Conservation (phyloP, 2,329 filamentous ascomycete genomes). For the Penicillium polonicum region DNA sequence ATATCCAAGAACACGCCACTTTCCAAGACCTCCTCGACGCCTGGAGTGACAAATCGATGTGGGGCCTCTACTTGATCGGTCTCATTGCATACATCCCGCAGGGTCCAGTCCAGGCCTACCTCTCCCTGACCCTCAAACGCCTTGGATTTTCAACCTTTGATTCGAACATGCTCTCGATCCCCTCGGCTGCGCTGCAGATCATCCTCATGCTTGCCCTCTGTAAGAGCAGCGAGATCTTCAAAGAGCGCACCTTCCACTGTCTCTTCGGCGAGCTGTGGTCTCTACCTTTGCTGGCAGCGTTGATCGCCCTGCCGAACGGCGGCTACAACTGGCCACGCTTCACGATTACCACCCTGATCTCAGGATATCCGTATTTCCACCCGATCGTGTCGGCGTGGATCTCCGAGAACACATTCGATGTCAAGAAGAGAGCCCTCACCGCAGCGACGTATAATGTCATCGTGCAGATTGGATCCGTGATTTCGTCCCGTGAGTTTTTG, state of each 20-base stretch:
- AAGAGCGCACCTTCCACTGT: conserved; percentile 54
- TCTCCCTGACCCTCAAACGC: conserved; percentile 58
- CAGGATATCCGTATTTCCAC: background rate
- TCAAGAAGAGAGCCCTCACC: background rate
- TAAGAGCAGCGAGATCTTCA: conserved; percentile 52
- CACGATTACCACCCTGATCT: background rate
- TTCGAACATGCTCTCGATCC: conserved; percentile 63
- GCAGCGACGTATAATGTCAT: background rate
- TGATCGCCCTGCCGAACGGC: conserved; percentile 47
- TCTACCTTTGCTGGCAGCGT: conserved; percentile 51
- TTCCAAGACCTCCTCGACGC: conserved; percentile 51
- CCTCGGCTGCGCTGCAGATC: conserved; percentile 18
- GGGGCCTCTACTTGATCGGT: conserved; percentile 56
- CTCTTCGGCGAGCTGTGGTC: conserved; percentile 54
- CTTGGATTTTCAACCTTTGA: conserved; percentile 62
- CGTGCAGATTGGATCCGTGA: background rate
- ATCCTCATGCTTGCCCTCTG: background rate
- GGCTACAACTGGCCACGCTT: background rate
- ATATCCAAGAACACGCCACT: conserved; percentile 59
- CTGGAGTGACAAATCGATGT: conserved; percentile 60
- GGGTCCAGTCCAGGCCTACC: conserved; percentile 52
- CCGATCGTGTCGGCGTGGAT: background rate
- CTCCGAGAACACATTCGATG: background rate
- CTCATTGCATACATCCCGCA: conserved; percentile 56
- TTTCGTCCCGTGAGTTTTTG: background rate